These are phyloP conservation scores for Hexamita inflata DNA, from an alignment of 208 protist genomes.

Conservation along the genomic window DNA sequence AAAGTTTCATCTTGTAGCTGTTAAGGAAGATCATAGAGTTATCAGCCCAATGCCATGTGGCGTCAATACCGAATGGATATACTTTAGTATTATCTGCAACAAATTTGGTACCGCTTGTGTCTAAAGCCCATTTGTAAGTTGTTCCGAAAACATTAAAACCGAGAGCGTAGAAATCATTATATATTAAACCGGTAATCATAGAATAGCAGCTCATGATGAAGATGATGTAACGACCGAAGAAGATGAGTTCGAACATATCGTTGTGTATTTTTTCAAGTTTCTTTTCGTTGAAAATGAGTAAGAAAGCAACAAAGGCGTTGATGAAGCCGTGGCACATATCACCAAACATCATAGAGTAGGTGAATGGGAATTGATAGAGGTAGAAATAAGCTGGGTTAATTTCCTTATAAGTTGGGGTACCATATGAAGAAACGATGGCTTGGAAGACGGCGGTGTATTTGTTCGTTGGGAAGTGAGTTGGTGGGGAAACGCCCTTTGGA, in stretches of 20 bases:
- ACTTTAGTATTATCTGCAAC: neutral
- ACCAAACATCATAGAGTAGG: conserved; percentile 99
- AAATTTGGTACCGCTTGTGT: neutral
- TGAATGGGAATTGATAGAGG: conserved; percentile 89
- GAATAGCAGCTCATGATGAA: conserved; percentile 49
- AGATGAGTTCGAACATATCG: conserved; percentile 38
- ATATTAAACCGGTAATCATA: conserved; percentile 49
- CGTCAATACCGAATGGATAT: conserved; percentile 36
- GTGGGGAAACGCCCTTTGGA: too few relatives aligned
- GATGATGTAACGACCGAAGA: conserved; percentile 50
- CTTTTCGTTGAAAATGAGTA: conserved; percentile 36
- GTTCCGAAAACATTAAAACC: conserved; percentile 40
- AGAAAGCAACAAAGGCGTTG: conserved; percentile 30
- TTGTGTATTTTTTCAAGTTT: conserved; percentile 26
- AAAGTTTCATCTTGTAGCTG: conserved; percentile 47
- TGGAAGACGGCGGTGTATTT: conserved; percentile 86
- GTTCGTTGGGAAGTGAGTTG: conserved; percentile 85
- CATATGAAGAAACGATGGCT: conserved; percentile 87
- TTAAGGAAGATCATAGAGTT: conserved; percentile 34
- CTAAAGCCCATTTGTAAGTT: neutral
- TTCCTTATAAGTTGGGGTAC: conserved; percentile 67
- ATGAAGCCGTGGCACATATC: conserved; percentile 85
- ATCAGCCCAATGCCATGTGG: neutral
- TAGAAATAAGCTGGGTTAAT: conserved; percentile 43
- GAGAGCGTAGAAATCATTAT: conserved; percentile 52